These are phyloP conservation scores for Phytophthora litchii DNA, from an alignment of 352 stramenopile species.

Conservation along the genomic window DNA sequence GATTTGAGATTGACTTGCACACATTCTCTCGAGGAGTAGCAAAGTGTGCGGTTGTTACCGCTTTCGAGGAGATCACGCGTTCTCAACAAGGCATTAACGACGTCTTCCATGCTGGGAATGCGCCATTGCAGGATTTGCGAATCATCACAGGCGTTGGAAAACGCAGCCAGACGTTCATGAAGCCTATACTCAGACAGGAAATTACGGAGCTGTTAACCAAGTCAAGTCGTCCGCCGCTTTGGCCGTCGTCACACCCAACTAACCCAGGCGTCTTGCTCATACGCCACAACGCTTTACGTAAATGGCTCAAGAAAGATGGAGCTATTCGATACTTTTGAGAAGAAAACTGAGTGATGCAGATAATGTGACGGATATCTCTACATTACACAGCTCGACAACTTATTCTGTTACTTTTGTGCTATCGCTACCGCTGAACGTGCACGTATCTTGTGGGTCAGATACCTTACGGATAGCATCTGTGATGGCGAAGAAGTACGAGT, in stretches of 20 bases:
- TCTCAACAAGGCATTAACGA: constrained; percentile 35
- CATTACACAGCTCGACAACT: neutral
- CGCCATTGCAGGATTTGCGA: constrained; percentile 51
- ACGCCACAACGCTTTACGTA: constrained; percentile 50
- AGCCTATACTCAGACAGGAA: constrained; percentile 60
- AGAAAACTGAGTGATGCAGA: neutral
- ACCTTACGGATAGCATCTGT: constrained; percentile 23
- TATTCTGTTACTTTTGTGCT: constrained; percentile 7
- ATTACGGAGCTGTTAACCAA: constrained; percentile 59
- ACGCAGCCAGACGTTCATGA: constrained; percentile 64
- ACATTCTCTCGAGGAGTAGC: constrained; percentile 65
- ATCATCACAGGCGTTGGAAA: constrained; percentile 79
- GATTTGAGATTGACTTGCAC: constrained; percentile 77
- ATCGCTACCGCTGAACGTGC: constrained; percentile 17
- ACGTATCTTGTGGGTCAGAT: constrained; percentile 24
- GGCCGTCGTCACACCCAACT: constrained; percentile 53
- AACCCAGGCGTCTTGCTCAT: constrained; percentile 68
- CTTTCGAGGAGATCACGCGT: constrained; percentile 54
- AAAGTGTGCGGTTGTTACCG: constrained; percentile 73
- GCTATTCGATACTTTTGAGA: constrained; percentile 46
- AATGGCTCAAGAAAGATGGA: constrained; percentile 61
- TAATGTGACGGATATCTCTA: neutral
- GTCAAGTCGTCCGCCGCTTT: constrained; percentile 54
- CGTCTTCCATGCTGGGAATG: constrained; percentile 27
- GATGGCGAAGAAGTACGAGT: constrained; percentile 26